Percentiles rank a stretch among this genome's conserved stretches.
Evolutionary conservation across 768 basidiomycete genomes (phyloP).

Genomic region (Boletellus sp.): DNA sequence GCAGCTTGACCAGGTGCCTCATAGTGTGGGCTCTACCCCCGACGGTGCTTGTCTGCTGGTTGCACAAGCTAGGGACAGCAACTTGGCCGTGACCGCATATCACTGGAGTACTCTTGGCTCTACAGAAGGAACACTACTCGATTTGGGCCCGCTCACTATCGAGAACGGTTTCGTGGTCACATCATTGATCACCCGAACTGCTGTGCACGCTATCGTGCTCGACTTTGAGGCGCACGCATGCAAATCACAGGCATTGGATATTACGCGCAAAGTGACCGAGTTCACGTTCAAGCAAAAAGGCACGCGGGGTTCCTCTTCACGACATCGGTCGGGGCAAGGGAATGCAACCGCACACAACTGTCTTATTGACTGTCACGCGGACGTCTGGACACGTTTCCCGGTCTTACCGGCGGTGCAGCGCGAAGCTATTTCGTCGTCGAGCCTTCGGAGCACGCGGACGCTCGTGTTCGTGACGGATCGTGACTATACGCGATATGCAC

Average conservation of each 20-base stretch:
- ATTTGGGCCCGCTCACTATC: conserved; percentile 26
- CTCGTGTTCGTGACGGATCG: conserved; percentile 45
- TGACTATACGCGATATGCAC: conserved; percentile 32
- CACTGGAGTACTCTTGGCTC: conserved; percentile 60
- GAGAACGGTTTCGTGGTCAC: conserved; percentile 34
- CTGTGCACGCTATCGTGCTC: conserved; percentile 42
- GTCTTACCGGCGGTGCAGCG: conserved; percentile 51
- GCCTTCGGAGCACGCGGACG: conserved; percentile 30
- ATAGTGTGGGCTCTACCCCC: conserved; percentile 40
- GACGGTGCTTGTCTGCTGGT: conserved; percentile 53
- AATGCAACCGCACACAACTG: conserved; percentile 41
- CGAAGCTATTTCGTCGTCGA: conserved; percentile 37
- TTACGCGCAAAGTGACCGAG: conserved; percentile 53
- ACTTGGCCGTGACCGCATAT: conserved; percentile 35
- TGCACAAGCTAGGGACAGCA: conserved; percentile 18
- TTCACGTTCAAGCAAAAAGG: conserved; percentile 51
- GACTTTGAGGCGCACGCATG: conserved; percentile 32
- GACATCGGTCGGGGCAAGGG: background rate
- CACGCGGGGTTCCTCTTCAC: conserved; percentile 9
- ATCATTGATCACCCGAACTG: conserved; percentile 41
- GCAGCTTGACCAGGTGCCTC: conserved; percentile 34
- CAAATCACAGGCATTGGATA: conserved; percentile 45
- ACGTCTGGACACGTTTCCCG: conserved; percentile 61
- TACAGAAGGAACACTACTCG: conserved; percentile 39
- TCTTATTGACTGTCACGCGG: conserved; percentile 51